Evolutionary conservation across 2,329 filamentous ascomycete species (phyloP), one percentile per base, ranked within the genome.

Genomic region (Pseudogymnoascus sp.): DNA sequence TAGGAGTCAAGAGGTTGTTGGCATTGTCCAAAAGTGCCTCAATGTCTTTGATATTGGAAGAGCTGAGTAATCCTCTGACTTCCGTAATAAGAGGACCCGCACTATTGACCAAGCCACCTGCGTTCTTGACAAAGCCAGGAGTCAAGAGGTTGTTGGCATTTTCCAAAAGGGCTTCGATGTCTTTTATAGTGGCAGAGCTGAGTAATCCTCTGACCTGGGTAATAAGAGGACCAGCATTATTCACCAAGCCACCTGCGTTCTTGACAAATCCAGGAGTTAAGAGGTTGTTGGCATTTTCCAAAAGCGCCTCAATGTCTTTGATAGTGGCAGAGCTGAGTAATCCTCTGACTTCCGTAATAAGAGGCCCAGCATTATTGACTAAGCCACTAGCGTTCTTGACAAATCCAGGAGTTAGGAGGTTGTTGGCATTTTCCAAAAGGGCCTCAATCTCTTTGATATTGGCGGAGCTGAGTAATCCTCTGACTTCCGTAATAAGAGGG

Each of bases 331-430:
- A 11, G 52, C 52, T 37, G 5, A 59, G 52, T 3, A 37, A n/a
- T 43, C 19, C 39, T 23, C 19, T 43, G 19, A 23, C 39, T 33
- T 61, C 19, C 12, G 29, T 16, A 41, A 61, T n/a, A 37, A 60
- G 58, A 16, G 58, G 58, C 7, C 26, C 26, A 4, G 58, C 58
- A 10, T 4, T 60, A 12, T 26, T 52, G 31, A 61, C n/a, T 10
- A 61, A 29, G 35, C 3, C 16, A 14, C 43, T 14, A 1, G 37
- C 31, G 16, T 58, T 49, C 8, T 58, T 52, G 33, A 60, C 31
- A n/a, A 43, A 43, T 12, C 11, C 11, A 4, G 31, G 58, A n/a
- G 58, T 68, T 6, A 73, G 65, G 5, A 74, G 65, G 16, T 29
- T 12, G 19, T 61, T 26, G 12, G 60, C 60, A 41, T 61, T 61